These are phyloP conservation scores for Entoloma clypeatum DNA, from an alignment of 1,284 basidiomycete genomes.

Conservation along the genomic window DNA sequence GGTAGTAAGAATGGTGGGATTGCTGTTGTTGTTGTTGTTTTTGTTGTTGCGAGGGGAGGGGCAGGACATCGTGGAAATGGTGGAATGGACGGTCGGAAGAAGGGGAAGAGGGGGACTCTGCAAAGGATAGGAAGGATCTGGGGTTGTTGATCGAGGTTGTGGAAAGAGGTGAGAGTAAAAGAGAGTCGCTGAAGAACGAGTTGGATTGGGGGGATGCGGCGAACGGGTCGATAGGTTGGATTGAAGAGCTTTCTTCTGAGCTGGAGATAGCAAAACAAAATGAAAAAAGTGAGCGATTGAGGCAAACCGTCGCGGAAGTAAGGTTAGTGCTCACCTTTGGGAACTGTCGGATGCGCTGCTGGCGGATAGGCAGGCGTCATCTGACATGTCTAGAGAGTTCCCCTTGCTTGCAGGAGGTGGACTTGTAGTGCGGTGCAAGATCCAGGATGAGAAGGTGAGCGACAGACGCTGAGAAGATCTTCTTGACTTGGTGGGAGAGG, in stretches of 20 bases:
- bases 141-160: slow-evolving; percentile 25
- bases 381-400: too few species aligned
- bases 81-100: slow-evolving; percentile 30
- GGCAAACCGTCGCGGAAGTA: neutral
- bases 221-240: slow-evolving; percentile 33
- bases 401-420: slow-evolving; percentile 11
- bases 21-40: too few species aligned
- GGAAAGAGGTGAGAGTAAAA: slow-evolving; percentile 20
- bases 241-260: too few species aligned
- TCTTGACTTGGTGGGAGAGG: too few species aligned
- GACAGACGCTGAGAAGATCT: slow-evolving; percentile 30
- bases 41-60: too few species aligned
- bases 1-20: slow-evolving; percentile 29
- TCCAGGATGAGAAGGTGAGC: slow-evolving; percentile 27
- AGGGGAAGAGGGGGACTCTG: too few species aligned
- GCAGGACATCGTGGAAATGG: slow-evolving; percentile 17
- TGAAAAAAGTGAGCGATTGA: neutral
- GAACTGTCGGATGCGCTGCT: slow-evolving; percentile 17
- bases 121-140: slow-evolving; percentile 43
- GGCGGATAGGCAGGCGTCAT: slow-evolving; percentile 20
- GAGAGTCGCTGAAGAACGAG: slow-evolving; percentile 38
- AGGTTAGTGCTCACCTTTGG: slow-evolving; percentile 5
- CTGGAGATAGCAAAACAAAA: slow-evolving; percentile 10
- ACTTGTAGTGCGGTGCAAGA: slow-evolving; percentile 29
- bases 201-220: slow-evolving; percentile 36